Base-by-base conservation (phyloP, 768 basidiomycete species). In the Austroboletus eburneus region DNA sequence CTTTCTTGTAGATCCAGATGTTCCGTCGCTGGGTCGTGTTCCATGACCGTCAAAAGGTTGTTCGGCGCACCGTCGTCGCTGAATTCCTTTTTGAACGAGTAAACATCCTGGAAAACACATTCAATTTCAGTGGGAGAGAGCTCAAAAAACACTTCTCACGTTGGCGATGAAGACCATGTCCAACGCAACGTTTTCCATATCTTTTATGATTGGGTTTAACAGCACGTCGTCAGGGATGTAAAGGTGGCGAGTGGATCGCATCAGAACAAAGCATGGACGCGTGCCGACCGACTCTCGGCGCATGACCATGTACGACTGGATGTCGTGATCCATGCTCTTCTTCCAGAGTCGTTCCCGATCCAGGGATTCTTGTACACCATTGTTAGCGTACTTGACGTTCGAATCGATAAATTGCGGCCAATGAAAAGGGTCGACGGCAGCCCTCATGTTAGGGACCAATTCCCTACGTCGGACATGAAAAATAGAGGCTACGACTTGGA, bases 21-120 rank as follows among this genome's bases (percentile, higher is more conserved):
- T 12, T 27, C 25, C 14, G 60, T 55, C 32, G 39, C 41, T 2
- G 53, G 63, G 29, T 64, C 62, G 37, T 59, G 56, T 16, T 52
- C 42, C 38, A 64, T 60, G 32, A 64, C 52, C 2, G 55, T 64
- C 42, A 64, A 32, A 41, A 64, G 50, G 22, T 64, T 64, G 40
- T 62, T 64, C 42, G 57, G 29, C 9, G 60, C 63, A 2, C 62
- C 62, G 17, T 64, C 60, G 13, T 64, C 59, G 17, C 51, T 53
- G 16, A 38, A 45, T 37, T 64, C 63, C 45, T 64, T 64, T 48
- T 64, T 64, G 50, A 59, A 64, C 13, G 63, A 64, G 34, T 62
- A 61, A 34, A 64, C 57, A 14, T 61, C 59, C 63, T 64, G 23
- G 12, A 27, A 24, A 20, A 1, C 18, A 9, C 17, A n/a, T 30